Evolutionary conservation across 2,329 filamentous ascomycete species (phyloP).

Genomic region (Aulographum hederae): DNA sequence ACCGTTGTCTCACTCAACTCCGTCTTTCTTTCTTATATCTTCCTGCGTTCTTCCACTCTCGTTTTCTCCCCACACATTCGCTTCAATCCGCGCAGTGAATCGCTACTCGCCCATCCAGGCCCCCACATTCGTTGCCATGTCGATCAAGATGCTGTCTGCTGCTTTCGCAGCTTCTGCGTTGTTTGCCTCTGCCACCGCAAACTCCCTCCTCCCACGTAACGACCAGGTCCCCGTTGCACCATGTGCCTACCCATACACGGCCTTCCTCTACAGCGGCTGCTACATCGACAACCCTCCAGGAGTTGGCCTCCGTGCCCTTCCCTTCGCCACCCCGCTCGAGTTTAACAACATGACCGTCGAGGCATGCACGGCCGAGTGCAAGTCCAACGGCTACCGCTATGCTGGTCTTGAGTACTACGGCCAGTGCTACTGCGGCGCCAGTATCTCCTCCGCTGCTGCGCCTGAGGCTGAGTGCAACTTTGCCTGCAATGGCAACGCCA

Average conservation of each 20-base stretch:
- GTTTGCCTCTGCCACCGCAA: neutral
- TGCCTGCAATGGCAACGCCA: constrained; percentile 8
- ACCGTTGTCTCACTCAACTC: too few species aligned
- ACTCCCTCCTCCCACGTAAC: neutral
- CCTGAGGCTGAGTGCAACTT: constrained; percentile 9
- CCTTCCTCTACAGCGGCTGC: neutral
- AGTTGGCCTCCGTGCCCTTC: neutral
- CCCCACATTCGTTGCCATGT: too few species aligned
- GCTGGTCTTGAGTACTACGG: constrained; percentile 9
- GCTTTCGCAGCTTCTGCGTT: neutral
- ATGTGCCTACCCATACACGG: neutral
- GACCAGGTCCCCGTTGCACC: neutral
- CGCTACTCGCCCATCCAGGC: too few species aligned
- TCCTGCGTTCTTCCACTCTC: too few species aligned
- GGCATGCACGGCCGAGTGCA: neutral
- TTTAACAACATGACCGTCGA: neutral
- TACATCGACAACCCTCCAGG: constrained; percentile 1
- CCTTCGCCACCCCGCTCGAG: neutral
- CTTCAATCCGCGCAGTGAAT: too few species aligned
- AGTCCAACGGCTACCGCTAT: constrained; percentile 16
- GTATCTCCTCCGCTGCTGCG: constrained; percentile 6
- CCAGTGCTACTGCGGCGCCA: constrained; percentile 10
- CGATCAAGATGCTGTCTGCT: neutral
- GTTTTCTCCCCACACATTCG: too few species aligned
- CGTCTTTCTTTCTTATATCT: too few species aligned